Evolutionary conservation across 208 protist species (phyloP).

Genomic region (Acanthamoeba lenticulata): DNA sequence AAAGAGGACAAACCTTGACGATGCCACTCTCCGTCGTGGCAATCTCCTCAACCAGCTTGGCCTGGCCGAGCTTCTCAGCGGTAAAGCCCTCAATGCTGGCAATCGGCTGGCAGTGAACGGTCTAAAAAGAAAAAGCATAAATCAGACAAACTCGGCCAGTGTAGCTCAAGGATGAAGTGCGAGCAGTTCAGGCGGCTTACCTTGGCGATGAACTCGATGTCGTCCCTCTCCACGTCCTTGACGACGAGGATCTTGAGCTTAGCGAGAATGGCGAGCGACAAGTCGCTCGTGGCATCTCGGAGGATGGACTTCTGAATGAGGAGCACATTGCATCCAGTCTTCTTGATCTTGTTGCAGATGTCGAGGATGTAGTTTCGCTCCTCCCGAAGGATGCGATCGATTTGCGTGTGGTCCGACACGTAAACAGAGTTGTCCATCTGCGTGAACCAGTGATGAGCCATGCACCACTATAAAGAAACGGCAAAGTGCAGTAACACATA

Average conservation of each 20-base stretch:
- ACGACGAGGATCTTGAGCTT: slow-evolving; percentile 99
- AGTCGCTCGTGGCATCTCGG: slow-evolving; percentile 97
- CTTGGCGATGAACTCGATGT: slow-evolving; percentile 99
- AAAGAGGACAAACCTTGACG: slow-evolving; percentile 2
- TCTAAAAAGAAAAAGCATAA: slow-evolving; percentile 77
- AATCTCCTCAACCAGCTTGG: slow-evolving; percentile 95
- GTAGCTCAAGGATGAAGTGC: background rate
- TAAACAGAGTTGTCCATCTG: slow-evolving; percentile 94
- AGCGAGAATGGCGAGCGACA: slow-evolving; percentile 98
- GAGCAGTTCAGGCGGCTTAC: slow-evolving; percentile 66
- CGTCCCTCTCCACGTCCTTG: slow-evolving; percentile 98
- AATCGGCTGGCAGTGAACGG: slow-evolving; percentile 96
- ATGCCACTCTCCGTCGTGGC: slow-evolving; percentile 74
- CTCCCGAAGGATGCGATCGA: slow-evolving; percentile 98
- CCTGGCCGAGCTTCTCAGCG: slow-evolving; percentile 96
- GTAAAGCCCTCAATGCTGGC: slow-evolving; percentile 96
- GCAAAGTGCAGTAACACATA: slow-evolving; percentile 74
- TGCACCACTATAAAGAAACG: background rate
- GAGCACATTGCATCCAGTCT: slow-evolving; percentile 98
- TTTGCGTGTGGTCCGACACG: slow-evolving; percentile 97
- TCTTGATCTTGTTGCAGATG: slow-evolving; percentile 98
- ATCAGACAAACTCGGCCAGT: background rate
- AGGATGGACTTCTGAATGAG: slow-evolving; percentile 99
- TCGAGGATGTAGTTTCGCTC: slow-evolving; percentile 98
- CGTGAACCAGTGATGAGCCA: background rate